Base-by-base conservation (phyloP, 2,329 filamentous ascomycete species). In the Fusarium armeniacum region DNA sequence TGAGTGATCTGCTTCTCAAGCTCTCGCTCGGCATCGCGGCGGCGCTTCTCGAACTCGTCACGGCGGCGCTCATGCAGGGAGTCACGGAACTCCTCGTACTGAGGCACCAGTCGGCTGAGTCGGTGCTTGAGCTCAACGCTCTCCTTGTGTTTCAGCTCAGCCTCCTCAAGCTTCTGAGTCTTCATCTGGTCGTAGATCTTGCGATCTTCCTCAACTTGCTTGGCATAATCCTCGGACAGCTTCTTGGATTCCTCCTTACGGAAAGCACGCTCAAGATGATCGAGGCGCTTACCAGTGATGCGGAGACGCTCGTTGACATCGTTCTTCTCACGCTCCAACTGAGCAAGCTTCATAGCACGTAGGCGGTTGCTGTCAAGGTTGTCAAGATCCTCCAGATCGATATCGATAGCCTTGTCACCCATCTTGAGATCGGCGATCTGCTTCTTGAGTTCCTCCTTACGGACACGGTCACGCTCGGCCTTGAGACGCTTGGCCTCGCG, bases 251-350 rank as follows among this genome's bases (percentile, higher is more conserved):
- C 96, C 83, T 98, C 96, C 80, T 95, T 93, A 76, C 96, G 91
- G 87, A 97, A 97, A 38, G 96, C 96, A 84, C 96, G 93, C 85
- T 99, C 96, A 75, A 99, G 84, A 82, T 99, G 95, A 78, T 99
- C 96, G 76, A 98, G 93, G 70, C 96, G 92, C 89, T 98, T 98
- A 80, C 92, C 93, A 65, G 94, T 97, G 75, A 97, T 89, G 75
- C 94, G 91, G 55, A 98, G 89, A 79, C 92, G 93, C 82, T 98
- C 94, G 70, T 92, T 93, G 73, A 98, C 90, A 77, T 96, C 94
- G 77, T 95, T 97, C 91, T 98, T 99, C 86, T 98, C 96, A 75
- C 95, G 94, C 83, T 98, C 96, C 13, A 99, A 89, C 81, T 97
- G 95, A 65, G 93, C 92, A 61, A 99, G 88, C 86, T 98, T 98